Base-by-base conservation (phyloP, 2,329 filamentous ascomycete genomes). In the Tolypocladium cylindrosporum region DNA sequence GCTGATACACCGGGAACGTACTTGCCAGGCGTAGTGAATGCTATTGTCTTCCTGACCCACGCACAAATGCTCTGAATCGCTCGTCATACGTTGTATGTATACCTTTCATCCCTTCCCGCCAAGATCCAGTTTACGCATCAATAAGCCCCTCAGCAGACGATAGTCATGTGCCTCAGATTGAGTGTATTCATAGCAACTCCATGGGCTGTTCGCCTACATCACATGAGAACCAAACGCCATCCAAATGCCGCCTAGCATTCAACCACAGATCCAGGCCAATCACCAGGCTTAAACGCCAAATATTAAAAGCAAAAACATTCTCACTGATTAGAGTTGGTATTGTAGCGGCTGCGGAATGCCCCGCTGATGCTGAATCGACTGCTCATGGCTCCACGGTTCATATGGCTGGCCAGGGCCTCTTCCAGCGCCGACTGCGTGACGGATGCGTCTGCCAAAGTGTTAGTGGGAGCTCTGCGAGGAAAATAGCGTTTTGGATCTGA, bases 351-450 rank as follows among this genome's bases (percentile, higher is more conserved):
- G 64, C 85, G 77, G 55, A 88, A 78, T 37, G 82, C 81, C 64
- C 87, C 82, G 62, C 85, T 85, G 59, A 90, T 87, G 63, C 87
- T 88, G 76, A 90, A 88, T 41, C 73, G 71, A 61, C 73, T 75
- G 55, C 66, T 64, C 16, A 59, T 67, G 39, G 65, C 67, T 13
- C 70, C 71, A n/a, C 68, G 66, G 56, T 72, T 71, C 68, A 75
- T 71, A 42, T 74, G 72, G 57, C 72, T 91, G 24, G 89, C 82
- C 56, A 91, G 73, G 9, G 87, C 89, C 68, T 93, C 89, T 69
- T 92, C 89, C 57, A 93, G 74, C 3, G 89, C 89, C 19, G 87
- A 90, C 69, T 91, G 88, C 36, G 89, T 91, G 19, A 93, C 86
- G 21, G 88, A 90, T 21, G 88, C 85, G 77, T 92, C 89, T 89